phyloP scores from a whole-genome alignment of 2,329 filamentous ascomycete genomes.

The Colletotrichum gigasporum region DNA sequence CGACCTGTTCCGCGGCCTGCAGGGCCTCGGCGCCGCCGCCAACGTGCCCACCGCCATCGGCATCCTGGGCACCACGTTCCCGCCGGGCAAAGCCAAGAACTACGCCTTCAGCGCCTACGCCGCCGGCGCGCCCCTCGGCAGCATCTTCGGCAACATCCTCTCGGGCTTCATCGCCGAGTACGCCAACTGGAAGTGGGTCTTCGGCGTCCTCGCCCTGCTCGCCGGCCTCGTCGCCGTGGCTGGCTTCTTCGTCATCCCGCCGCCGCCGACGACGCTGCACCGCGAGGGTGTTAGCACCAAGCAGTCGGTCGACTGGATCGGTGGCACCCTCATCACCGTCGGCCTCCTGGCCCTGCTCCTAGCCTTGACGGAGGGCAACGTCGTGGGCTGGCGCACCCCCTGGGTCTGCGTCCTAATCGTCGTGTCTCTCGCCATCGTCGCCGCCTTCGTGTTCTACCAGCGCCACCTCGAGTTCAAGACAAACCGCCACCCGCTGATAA shows the following conservation, averaged over 20 bases:
- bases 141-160: slow-evolving; percentile 71
- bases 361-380: slow-evolving; percentile 74
- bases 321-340: slow-evolving; percentile 69
- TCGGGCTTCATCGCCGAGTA: slow-evolving; percentile 72
- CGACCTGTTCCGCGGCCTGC: slow-evolving; percentile 71
- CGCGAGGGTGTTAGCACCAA: slow-evolving; percentile 44
- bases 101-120: slow-evolving; percentile 74
- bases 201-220: slow-evolving; percentile 71
- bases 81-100: slow-evolving; percentile 74
- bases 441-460: slow-evolving; percentile 69
- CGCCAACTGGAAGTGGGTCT: slow-evolving; percentile 73
- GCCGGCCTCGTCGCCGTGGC: slow-evolving; percentile 64
- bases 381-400: slow-evolving; percentile 71
- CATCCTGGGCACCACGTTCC: slow-evolving; percentile 74
- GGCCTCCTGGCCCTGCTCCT: slow-evolving; percentile 72
- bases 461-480: slow-evolving; percentile 64
- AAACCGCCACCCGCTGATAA: slow-evolving; percentile 67
- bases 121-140: slow-evolving; percentile 72
- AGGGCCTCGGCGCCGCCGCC: slow-evolving; percentile 74
- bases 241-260: slow-evolving; percentile 68
- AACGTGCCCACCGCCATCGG: slow-evolving; percentile 78
- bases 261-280: slow-evolving; percentile 47
- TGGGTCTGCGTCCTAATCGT: slow-evolving; percentile 71
- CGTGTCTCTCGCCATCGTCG: slow-evolving; percentile 64
- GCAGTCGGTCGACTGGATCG: slow-evolving; percentile 71